Percentiles rank a stretch among this genome's conserved stretches.
Conservation (phyloP, 2,329 filamentous ascomycete genomes). For the Graphilbum fragrans region DNA sequence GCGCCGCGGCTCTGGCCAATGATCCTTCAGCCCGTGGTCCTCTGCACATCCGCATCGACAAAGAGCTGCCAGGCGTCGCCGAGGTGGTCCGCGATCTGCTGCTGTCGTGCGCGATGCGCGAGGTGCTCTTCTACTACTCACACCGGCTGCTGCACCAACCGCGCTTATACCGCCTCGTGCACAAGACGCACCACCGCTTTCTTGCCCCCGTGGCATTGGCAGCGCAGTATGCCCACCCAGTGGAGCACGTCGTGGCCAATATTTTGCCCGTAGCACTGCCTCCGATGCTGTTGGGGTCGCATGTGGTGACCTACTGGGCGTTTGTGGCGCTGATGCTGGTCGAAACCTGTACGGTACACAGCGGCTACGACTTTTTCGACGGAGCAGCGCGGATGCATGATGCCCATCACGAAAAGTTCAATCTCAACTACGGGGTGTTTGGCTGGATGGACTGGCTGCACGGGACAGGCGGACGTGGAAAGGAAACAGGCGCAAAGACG, state of each 20-base stretch:
- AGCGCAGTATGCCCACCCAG: conserved; percentile 42
- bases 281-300: conserved; percentile 29
- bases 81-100: conserved; percentile 28
- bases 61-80: conserved; percentile 20
- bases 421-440: conserved; percentile 39
- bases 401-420: conserved; percentile 44
- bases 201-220: conserved; percentile 41
- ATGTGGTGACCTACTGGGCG: conserved; percentile 39
- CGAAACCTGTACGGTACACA: conserved; percentile 42
- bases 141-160: conserved; percentile 41
- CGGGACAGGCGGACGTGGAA: no score
- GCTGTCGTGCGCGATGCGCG: conserved; percentile 29
- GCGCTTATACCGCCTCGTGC: conserved; percentile 34
- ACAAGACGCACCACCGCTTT: conserved; percentile 45
- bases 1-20: conserved; percentile 3
- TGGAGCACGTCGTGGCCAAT: conserved; percentile 44
- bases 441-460: conserved; percentile 43
- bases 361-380: conserved; percentile 45
- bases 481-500: no score
- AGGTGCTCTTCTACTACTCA: conserved; percentile 41
- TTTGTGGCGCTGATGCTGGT: conserved; percentile 35
- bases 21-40: background rate
- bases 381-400: conserved; percentile 37
- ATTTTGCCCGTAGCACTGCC: conserved; percentile 37
- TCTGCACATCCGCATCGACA: conserved; percentile 22